Base-by-base conservation (phyloP, 2,329 filamentous ascomycete genomes). In the Orbilia quercus region DNA sequence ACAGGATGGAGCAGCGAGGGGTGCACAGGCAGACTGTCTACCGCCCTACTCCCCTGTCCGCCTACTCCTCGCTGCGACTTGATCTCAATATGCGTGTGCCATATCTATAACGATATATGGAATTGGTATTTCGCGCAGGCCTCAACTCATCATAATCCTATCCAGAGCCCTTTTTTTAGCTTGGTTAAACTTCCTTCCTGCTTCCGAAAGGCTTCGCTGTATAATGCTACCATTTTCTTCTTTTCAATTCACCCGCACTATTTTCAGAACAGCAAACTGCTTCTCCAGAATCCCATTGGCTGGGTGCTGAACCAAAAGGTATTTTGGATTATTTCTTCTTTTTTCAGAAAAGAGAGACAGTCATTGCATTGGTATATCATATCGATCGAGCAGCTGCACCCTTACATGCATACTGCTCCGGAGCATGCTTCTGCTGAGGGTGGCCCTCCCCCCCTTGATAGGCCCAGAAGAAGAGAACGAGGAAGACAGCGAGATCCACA, bases 401-500 rank as follows among this genome's bases (percentile, higher is more conserved):
- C 62, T 57, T 58, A 58, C 51, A 42, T 51, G 38, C 28, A 31
- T 31, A 48, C 44, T 64, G 59, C 16, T 45, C 38, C 48, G 44
- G 47, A 40, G 31, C 48, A n/a, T 36, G 23, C 48, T 18, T n/a
- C 48, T 36, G 14, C 18, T 53, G n/a, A n/a, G n/a, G n/a, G n/a
- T n/a, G n/a, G n/a, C n/a, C n/a, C n/a, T n/a, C n/a, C n/a, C 48
- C 60, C 59, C 60, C 40, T 48, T 36, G 31, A 23, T n/a, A 40
- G n/a, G 40, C 25, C 16, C 22, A n/a, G 22, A 47, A 12, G n/a
- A 50, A 34, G 11, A 42, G 25, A 42, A 44, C 20, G 73, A 78
- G 51, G 78, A 79, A 1, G 78, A 79, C 20, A 50, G n/a, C 25
- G n/a, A 54, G 53, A 57, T 53, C 84, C 85, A 36, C 36, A 40